Percentiles rank a stretch among this genome's conserved stretches.
Evolutionary conservation across 1,139 yeast genomes (phyloP).

Genomic region (Geotrichum carabidarum): DNA sequence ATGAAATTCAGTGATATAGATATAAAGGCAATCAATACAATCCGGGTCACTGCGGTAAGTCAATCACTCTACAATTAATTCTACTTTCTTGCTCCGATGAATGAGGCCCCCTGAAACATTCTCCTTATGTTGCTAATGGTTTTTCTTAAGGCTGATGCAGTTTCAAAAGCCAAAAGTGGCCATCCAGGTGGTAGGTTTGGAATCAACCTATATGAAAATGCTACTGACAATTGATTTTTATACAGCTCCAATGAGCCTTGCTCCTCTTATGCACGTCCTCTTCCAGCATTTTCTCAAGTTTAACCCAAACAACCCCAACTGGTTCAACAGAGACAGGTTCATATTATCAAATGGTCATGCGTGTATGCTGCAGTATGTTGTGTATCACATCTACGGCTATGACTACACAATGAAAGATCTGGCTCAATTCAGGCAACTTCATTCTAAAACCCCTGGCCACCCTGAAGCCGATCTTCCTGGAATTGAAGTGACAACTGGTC

Average conservation of each 20-base stretch:
- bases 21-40: constrained; percentile 74
- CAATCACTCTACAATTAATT: neutral
- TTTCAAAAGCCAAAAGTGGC: constrained; percentile 87
- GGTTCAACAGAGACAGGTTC: constrained; percentile 95
- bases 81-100: too few relatives aligned
- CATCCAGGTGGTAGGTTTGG: constrained; percentile 75
- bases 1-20: constrained; percentile 48
- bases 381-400: constrained; percentile 83
- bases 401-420: constrained; percentile 78
- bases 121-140: too few relatives aligned
- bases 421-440: constrained; percentile 83
- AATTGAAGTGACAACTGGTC: constrained; percentile 97
- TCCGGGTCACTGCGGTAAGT: constrained; percentile 72
- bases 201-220: neutral
- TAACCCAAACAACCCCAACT: constrained; percentile 85
- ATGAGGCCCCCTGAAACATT: too few relatives aligned
- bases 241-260: constrained; percentile 84
- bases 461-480: constrained; percentile 83
- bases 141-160: constrained; percentile 60
- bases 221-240: neutral
- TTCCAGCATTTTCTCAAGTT: constrained; percentile 72
- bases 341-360: constrained; percentile 97
- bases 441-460: constrained; percentile 95
- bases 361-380: constrained; percentile 81
- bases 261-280: constrained; percentile 75